phyloP scores from a whole-genome alignment of 2,329 filamentous ascomycete genomes.

The Fusarium ambrosium region DNA sequence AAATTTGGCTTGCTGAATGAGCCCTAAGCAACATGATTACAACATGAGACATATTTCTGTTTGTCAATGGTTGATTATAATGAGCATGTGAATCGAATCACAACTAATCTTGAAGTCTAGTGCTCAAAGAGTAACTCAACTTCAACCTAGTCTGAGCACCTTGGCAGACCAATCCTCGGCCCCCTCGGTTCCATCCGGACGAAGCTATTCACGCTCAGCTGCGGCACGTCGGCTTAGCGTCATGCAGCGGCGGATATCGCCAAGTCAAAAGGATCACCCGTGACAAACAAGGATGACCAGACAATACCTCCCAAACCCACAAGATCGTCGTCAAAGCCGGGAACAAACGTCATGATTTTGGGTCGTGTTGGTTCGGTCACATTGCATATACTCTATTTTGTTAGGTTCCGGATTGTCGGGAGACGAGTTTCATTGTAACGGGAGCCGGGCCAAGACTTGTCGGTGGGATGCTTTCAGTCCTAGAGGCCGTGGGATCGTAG shows the following conservation, averaged over 20 bases:
- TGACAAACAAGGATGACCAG: background rate
- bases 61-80: background rate
- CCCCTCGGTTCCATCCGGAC: background rate
- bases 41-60: background rate
- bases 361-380: background rate
- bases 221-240: background rate
- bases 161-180: background rate
- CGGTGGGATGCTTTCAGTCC: background rate
- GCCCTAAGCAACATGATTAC: background rate
- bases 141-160: background rate
- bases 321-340: background rate
- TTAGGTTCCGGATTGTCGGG: background rate
- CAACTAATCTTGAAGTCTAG: background rate
- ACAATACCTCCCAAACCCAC: background rate
- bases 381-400: slow-evolving; percentile 1
- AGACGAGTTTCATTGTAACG: background rate
- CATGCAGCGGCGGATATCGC: background rate
- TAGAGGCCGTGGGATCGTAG: background rate
- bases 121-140: background rate
- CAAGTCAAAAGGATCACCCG: background rate
- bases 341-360: background rate
- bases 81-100: background rate
- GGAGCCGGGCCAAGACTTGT: background rate
- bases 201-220: slow-evolving; percentile 1
- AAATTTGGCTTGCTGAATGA: background rate